These are phyloP conservation scores for Torrubiella hemipterigena DNA, from an alignment of 2,329 filamentous ascomycete species.

Conservation along the genomic window DNA sequence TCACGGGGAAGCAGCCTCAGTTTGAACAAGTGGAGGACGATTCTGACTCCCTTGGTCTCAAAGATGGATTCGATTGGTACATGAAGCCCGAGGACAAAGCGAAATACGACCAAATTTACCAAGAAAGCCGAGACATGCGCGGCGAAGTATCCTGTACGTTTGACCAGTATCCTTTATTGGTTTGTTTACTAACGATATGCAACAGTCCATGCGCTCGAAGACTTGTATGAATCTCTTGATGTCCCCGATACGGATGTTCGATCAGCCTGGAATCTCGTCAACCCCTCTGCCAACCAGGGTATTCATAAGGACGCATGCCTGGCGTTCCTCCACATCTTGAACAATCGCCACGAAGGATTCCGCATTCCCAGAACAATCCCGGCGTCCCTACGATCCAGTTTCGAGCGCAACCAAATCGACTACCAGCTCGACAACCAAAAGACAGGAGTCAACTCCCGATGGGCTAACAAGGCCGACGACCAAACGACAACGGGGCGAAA, in stretches of 20 bases:
- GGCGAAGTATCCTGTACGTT: constrained; percentile 68
- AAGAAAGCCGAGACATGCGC: constrained; percentile 75
- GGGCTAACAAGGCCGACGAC: constrained; percentile 70
- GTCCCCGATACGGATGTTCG: constrained; percentile 69
- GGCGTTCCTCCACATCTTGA: constrained; percentile 92
- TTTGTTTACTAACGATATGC: constrained; percentile 1
- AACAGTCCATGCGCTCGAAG: constrained; percentile 62
- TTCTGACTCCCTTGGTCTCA: constrained; percentile 69
- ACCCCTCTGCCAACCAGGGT: constrained; percentile 68
- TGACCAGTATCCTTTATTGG: neutral
- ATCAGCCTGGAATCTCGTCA: constrained; percentile 94
- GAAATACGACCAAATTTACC: constrained; percentile 97
- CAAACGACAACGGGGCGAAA: constrained; percentile 78
- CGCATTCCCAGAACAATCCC: constrained; percentile 87
- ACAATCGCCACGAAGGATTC: constrained; percentile 89
- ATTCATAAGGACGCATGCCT: constrained; percentile 94
- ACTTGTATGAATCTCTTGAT: constrained; percentile 73
- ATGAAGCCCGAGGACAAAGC: constrained; percentile 84
- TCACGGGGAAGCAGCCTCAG: constrained; percentile 66
- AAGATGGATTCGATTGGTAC: constrained; percentile 99
- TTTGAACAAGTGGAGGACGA: constrained; percentile 83
- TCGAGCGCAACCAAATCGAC: constrained; percentile 93
- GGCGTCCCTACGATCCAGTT: constrained; percentile 77
- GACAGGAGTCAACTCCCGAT: constrained; percentile 54
- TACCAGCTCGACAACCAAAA: constrained; percentile 78